Conservation (phyloP, 768 basidiomycete genomes). For the Lyophyllum decastes region DNA sequence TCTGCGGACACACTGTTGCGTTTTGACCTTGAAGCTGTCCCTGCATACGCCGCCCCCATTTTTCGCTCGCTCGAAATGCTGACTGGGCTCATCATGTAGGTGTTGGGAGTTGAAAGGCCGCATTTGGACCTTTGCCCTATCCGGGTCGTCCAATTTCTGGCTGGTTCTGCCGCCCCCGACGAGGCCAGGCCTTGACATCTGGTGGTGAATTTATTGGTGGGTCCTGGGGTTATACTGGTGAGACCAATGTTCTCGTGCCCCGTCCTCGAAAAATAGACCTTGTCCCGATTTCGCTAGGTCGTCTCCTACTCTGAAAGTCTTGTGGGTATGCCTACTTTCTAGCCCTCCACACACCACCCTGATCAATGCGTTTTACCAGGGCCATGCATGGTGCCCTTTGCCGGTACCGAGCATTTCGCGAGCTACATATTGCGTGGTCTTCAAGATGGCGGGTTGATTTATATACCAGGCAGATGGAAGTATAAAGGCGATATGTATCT, state of each 20-base stretch:
- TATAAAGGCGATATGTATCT: constrained; percentile 31
- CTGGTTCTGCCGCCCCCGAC: constrained; percentile 27
- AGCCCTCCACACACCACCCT: neutral
- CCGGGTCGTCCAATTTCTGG: constrained; percentile 26
- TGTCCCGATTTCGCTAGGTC: constrained; percentile 15
- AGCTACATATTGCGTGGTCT: neutral
- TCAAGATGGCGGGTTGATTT: constrained; percentile 34
- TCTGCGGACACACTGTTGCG: too few relatives aligned
- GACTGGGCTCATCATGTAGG: constrained; percentile 10
- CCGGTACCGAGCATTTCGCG: neutral
- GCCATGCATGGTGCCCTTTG: constrained; percentile 21
- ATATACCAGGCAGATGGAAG: constrained; percentile 35
- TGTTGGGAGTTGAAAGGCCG: constrained; percentile 33
- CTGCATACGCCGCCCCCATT: constrained; percentile 11
- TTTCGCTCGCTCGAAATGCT: neutral
- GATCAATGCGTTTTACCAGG: constrained; percentile 12
- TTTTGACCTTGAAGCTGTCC: constrained; percentile 1
- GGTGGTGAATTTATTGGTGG: constrained; percentile 33
- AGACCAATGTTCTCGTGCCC: neutral
- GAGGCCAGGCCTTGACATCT: constrained; percentile 26
- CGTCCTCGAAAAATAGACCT: neutral
- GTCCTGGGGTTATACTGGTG: constrained; percentile 26
- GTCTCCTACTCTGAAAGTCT: constrained; percentile 32
- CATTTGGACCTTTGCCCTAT: constrained; percentile 26
- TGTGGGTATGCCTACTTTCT: constrained; percentile 24